Percentiles rank a stretch among this genome's conserved stretches.
Evolutionary conservation across 352 stramenopile genomes (phyloP).

Genomic region (Pythium periplocum): DNA sequence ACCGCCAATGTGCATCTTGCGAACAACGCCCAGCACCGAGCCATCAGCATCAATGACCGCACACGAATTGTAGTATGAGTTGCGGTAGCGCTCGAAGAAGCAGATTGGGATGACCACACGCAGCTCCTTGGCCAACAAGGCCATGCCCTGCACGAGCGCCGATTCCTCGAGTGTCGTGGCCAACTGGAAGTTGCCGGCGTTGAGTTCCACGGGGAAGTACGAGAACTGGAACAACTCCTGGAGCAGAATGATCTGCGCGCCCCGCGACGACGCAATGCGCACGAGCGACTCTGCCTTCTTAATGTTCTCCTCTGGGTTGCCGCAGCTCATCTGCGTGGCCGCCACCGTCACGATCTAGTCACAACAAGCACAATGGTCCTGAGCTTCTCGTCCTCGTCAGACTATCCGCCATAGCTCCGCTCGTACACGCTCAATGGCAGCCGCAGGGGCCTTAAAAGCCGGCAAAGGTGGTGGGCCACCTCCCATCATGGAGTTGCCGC

Average conservation of each 20-base stretch:
- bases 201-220: constrained; percentile 91
- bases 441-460: constrained; percentile 38
- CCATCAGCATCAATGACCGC: constrained; percentile 90
- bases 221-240: constrained; percentile 90
- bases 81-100: constrained; percentile 89
- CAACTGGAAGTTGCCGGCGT: constrained; percentile 82
- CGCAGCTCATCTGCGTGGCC: constrained; percentile 85
- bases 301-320: constrained; percentile 86
- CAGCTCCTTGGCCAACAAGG: constrained; percentile 86
- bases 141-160: constrained; percentile 83
- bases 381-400: neutral
- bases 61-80: constrained; percentile 92
- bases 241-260: constrained; percentile 86
- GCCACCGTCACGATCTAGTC: constrained; percentile 76
- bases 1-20: constrained; percentile 91
- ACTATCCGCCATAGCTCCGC: neutral
- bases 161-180: constrained; percentile 83
- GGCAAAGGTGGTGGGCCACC: constrained; percentile 12
- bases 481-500: constrained; percentile 12
- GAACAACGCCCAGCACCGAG: constrained; percentile 70
- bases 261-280: constrained; percentile 81
- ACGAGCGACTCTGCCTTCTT: constrained; percentile 88
- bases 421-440: constrained; percentile 51
- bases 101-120: constrained; percentile 89
- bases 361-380: neutral